Percentiles rank a stretch among this genome's conserved stretches.
Evolutionary conservation across 768 basidiomycete species (phyloP).

Genomic region (Trametes coccinea): DNA sequence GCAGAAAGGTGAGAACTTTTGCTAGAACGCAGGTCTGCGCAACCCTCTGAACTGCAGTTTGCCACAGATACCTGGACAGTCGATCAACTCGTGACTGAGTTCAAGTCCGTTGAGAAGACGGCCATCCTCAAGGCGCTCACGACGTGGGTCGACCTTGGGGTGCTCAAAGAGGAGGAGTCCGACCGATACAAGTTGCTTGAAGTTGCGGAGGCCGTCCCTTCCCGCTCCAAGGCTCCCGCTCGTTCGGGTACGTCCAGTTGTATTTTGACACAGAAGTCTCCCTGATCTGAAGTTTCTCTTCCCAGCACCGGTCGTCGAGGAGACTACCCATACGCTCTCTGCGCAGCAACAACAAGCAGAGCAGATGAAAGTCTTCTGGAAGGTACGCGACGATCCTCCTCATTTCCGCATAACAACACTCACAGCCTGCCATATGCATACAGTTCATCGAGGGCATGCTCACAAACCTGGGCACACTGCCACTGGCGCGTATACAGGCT

Average conservation of each 20-base stretch:
- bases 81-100: conserved; percentile 61
- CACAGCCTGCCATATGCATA: not conserved
- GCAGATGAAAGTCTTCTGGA: conserved; percentile 89
- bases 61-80: conserved; percentile 67
- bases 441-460: conserved; percentile 93
- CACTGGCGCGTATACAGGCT: conserved; percentile 80
- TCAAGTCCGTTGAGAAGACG: conserved; percentile 65
- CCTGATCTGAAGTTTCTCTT: too few species aligned
- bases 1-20: conserved; percentile 48
- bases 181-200: conserved; percentile 68
- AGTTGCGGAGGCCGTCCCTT: conserved; percentile 48
- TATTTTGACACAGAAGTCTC: too few species aligned
- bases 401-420: not conserved
- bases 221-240: conserved; percentile 25
- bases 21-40: not conserved
- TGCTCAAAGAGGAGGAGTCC: conserved; percentile 68
- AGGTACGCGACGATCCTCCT: conserved; percentile 45
- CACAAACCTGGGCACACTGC: conserved; percentile 76
- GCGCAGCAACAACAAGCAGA: conserved; percentile 77
- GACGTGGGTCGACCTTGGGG: conserved; percentile 83
- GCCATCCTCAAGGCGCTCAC: conserved; percentile 71
- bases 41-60: not conserved
- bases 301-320: conserved; percentile 40
- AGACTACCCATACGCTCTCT: conserved; percentile 49
- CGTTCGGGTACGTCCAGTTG: conserved; percentile 1